These are phyloP conservation scores for Phallus indusiatus DNA, from an alignment of 768 basidiomycete genomes.

Conservation along the genomic window DNA sequence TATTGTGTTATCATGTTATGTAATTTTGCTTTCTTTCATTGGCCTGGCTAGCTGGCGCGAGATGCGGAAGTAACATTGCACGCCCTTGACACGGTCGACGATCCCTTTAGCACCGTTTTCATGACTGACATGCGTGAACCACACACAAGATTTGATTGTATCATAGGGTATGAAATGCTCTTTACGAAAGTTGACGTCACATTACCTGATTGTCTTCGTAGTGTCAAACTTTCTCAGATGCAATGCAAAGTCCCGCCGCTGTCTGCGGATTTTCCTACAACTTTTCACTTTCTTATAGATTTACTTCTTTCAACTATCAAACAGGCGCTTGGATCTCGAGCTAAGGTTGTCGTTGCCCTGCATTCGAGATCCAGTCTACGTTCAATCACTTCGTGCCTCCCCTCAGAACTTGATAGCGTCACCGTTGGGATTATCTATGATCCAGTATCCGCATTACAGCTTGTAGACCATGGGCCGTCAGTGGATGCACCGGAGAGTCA, in stretches of 20 bases:
- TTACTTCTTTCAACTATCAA: slow-evolving; percentile 18
- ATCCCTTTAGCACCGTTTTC: slow-evolving; percentile 65
- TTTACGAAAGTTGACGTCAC: neutral
- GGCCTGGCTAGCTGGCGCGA: slow-evolving; percentile 52
- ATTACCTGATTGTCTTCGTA: neutral
- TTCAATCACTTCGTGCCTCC: slow-evolving; percentile 32
- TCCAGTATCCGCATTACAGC: slow-evolving; percentile 60
- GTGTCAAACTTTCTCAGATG: neutral
- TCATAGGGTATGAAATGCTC: slow-evolving; percentile 42
- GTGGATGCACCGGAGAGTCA: slow-evolving; percentile 30
- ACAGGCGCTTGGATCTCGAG: slow-evolving; percentile 66
- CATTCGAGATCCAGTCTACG: slow-evolving; percentile 15
- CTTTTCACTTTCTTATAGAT: slow-evolving; percentile 18
- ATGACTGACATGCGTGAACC: slow-evolving; percentile 61
- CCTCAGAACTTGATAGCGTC: slow-evolving; percentile 30
- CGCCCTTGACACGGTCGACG: slow-evolving; percentile 29
- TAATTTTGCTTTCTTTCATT: neutral
- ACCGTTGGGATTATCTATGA: slow-evolving; percentile 75
- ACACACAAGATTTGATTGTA: slow-evolving; percentile 60
- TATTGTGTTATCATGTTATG: neutral
- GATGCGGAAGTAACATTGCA: slow-evolving; percentile 73
- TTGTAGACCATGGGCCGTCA: slow-evolving; percentile 88
- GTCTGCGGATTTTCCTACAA: slow-evolving; percentile 2
- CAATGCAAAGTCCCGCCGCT: neutral
- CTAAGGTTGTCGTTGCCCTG: slow-evolving; percentile 53